Percentiles rank a stretch among this genome's conserved stretches.
Conservation (phyloP, 805 yeast species). For the Candida adriatica region DNA sequence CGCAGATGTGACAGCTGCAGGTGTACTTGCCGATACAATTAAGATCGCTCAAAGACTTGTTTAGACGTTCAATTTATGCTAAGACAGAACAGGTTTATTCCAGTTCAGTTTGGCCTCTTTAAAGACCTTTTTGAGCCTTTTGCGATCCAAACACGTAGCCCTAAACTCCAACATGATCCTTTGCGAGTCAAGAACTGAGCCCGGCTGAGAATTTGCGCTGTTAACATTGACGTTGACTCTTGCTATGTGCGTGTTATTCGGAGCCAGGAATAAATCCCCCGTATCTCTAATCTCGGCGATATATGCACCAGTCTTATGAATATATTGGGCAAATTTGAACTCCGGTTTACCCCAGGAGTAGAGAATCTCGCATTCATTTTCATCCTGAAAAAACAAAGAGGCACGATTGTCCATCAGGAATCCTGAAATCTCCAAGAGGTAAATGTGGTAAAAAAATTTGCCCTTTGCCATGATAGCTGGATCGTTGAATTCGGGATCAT, state of each 20-base stretch:
- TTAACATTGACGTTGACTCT: constrained; percentile 47
- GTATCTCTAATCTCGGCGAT: constrained; percentile 79
- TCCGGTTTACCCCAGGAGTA: constrained; percentile 91
- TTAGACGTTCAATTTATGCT: constrained; percentile 1
- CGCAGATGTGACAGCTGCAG: constrained; percentile 71
- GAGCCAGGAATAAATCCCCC: constrained; percentile 76
- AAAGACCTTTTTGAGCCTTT: constrained; percentile 44
- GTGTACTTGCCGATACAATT: constrained; percentile 90
- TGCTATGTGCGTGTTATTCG: constrained; percentile 78
- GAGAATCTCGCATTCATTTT: constrained; percentile 50
- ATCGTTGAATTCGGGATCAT: constrained; percentile 44
- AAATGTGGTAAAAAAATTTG: constrained; percentile 71
- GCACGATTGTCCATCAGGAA: constrained; percentile 81
- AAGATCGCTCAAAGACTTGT: constrained; percentile 81
- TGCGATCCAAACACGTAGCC: constrained; percentile 49
- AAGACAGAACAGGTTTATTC: constrained; percentile 10
- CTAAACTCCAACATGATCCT: constrained; percentile 65
- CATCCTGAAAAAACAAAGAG: constrained; percentile 50
- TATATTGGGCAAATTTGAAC: constrained; percentile 80
- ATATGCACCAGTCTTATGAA: constrained; percentile 84
- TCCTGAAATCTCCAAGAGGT: constrained; percentile 59
- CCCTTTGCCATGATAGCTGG: constrained; percentile 38
- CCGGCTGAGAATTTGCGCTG: constrained; percentile 25
- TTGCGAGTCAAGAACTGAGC: constrained; percentile 53
- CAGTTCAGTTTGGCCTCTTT: constrained; percentile 49